Conservation (phyloP, 495 filamentous ascomycete genomes). For the Neurospora tetraspora region DNA sequence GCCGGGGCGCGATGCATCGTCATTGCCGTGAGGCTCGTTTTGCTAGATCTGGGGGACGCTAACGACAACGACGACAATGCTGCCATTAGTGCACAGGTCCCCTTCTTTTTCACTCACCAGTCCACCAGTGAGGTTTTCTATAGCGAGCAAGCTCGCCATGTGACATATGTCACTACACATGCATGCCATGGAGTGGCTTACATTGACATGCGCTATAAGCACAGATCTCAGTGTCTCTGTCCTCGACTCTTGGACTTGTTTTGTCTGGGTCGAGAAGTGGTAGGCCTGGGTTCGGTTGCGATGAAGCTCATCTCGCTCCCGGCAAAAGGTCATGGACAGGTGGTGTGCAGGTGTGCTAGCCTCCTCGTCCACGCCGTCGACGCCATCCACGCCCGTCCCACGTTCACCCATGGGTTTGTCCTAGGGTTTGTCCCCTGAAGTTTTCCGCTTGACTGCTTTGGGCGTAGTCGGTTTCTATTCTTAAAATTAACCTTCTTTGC, state of each 20-base stretch:
- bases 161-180: background rate
- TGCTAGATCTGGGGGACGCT: background rate
- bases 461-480: slow-evolving; percentile 21
- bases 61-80: background rate
- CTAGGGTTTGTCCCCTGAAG: background rate
- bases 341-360: background rate
- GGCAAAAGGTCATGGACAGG: background rate
- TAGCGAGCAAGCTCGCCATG: background rate
- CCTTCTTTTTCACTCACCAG: background rate
- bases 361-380: background rate
- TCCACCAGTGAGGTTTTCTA: background rate
- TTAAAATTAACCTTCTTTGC: slow-evolving; percentile 21
- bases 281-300: background rate
- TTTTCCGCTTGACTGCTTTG: slow-evolving; percentile 3
- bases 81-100: background rate
- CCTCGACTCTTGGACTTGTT: background rate
- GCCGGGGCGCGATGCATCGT: background rate
- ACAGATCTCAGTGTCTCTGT: background rate
- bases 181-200: background rate
- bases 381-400: background rate
- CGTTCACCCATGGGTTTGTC: background rate
- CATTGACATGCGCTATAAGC: background rate
- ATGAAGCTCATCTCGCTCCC: background rate
- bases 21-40: background rate
- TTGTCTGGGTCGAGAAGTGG: background rate